Percentiles rank a stretch among this genome's conserved stretches.
Conservation (phyloP, 179 eudicot genomes). For the Vitellaria paradoxa region DNA sequence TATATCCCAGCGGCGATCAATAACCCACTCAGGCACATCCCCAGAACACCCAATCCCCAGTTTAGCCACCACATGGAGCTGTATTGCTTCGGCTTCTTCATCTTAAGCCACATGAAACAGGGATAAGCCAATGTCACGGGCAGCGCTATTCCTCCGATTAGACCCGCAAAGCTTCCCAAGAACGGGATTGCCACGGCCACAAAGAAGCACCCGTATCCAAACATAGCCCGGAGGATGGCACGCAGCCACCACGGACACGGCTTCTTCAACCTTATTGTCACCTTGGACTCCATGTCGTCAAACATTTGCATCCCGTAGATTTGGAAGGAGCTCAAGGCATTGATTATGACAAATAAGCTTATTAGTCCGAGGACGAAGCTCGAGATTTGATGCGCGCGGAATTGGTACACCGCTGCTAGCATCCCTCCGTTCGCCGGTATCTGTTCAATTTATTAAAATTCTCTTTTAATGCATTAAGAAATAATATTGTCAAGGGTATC, state of each 20-base stretch:
- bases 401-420: constrained; percentile 52
- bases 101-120: constrained; percentile 78
- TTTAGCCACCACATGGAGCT: constrained; percentile 72
- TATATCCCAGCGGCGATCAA: constrained; percentile 68
- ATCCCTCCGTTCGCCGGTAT: constrained; percentile 62
- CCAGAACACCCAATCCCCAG: constrained; percentile 64
- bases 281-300: constrained; percentile 67
- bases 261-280: constrained; percentile 53
- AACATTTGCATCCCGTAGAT: constrained; percentile 83
- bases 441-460: constrained; percentile 34
- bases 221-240: constrained; percentile 43
- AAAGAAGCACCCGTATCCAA: constrained; percentile 67
- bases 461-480: neutral
- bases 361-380: constrained; percentile 43
- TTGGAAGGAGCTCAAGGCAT: constrained; percentile 72
- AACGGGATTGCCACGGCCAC: constrained; percentile 86
- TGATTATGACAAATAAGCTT: constrained; percentile 55
- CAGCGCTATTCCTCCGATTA: constrained; percentile 67
- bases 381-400: constrained; percentile 49
- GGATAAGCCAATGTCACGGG: constrained; percentile 88
- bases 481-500: too few species aligned
- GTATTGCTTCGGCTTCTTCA: constrained; percentile 62
- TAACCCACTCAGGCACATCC: constrained; percentile 59
- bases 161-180: constrained; percentile 67
- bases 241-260: constrained; percentile 83